These are phyloP conservation scores for Candida lessepsii DNA, from an alignment of 805 yeast species.

Conservation along the genomic window DNA sequence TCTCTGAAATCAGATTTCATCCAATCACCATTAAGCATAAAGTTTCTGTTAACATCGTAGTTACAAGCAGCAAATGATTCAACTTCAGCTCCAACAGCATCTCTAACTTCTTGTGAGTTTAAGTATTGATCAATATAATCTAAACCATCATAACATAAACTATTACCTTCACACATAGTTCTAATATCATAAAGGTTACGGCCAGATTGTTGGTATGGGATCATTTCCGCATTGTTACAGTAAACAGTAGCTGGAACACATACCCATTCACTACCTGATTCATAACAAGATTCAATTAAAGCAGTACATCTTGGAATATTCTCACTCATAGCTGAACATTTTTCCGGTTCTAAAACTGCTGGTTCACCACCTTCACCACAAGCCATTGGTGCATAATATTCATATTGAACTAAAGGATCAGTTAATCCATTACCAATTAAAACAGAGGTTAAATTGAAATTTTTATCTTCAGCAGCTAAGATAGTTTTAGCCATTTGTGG, in stretches of 20 bases:
- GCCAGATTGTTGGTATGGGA: constrained; percentile 81
- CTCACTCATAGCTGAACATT: constrained; percentile 62
- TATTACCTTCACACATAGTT: constrained; percentile 64
- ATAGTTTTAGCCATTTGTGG: constrained; percentile 46
- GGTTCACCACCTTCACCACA: constrained; percentile 87
- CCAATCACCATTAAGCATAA: constrained; percentile 87
- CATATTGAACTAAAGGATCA: constrained; percentile 76
- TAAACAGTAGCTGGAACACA: constrained; percentile 91
- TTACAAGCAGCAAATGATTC: constrained; percentile 74
- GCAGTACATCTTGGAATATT: constrained; percentile 72
- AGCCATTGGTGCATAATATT: constrained; percentile 88
- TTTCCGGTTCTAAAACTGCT: constrained; percentile 65
- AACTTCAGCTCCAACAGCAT: constrained; percentile 89
- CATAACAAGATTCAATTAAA: constrained; percentile 77
- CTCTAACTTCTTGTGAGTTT: constrained; percentile 72
- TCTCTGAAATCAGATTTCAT: constrained; percentile 69
- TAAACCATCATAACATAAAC: constrained; percentile 77
- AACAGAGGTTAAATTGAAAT: constrained; percentile 65
- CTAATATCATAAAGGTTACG: constrained; percentile 90
- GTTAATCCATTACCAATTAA: constrained; percentile 93
- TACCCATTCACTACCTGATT: constrained; percentile 68
- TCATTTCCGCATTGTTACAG: constrained; percentile 82
- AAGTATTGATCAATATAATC: constrained; percentile 74
- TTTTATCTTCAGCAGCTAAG: constrained; percentile 38
- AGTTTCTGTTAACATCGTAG: constrained; percentile 74